Conservation (phyloP, 148 eudicot genomes). For the Amaranthus palmeri region DNA sequence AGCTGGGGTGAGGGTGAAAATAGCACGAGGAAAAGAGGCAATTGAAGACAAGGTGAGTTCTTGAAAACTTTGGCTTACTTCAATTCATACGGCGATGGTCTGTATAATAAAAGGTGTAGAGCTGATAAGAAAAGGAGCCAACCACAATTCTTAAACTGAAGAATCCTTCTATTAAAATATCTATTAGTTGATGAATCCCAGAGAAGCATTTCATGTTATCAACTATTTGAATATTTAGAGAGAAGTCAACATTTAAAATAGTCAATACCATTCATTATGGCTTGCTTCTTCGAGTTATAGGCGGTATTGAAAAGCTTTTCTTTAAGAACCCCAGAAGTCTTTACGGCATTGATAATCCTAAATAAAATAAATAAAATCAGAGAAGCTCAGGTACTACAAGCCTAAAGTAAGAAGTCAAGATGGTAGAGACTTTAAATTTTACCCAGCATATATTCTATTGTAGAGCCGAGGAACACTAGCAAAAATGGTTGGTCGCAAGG, state of each 20-base stretch:
- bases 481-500: conserved; percentile 82
- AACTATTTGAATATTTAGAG: conserved; percentile 4
- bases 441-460: conserved; percentile 98
- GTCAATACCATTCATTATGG: conserved; percentile 66
- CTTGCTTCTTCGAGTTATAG: conserved; percentile 93
- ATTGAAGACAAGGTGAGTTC: no score
- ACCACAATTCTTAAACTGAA: not conserved
- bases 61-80: no score
- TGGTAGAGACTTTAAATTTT: conserved; percentile 20
- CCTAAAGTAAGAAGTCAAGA: not conserved
- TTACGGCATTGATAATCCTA: conserved; percentile 83
- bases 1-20: not conserved
- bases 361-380: conserved; percentile 24
- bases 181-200: not conserved
- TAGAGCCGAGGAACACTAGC: conserved; percentile 94
- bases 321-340: conserved; percentile 73
- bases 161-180: not conserved
- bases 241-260: not conserved
- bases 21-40: not conserved
- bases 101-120: no score
- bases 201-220: not conserved
- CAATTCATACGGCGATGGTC: no score
- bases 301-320: conserved; percentile 83
- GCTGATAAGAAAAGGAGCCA: no score
- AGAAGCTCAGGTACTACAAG: not conserved